Percentiles rank a stretch among this genome's conserved stretches.
Evolutionary conservation across 2,329 filamentous ascomycete genomes (phyloP).

Genomic region (Colletotrichum neosansevieriae): DNA sequence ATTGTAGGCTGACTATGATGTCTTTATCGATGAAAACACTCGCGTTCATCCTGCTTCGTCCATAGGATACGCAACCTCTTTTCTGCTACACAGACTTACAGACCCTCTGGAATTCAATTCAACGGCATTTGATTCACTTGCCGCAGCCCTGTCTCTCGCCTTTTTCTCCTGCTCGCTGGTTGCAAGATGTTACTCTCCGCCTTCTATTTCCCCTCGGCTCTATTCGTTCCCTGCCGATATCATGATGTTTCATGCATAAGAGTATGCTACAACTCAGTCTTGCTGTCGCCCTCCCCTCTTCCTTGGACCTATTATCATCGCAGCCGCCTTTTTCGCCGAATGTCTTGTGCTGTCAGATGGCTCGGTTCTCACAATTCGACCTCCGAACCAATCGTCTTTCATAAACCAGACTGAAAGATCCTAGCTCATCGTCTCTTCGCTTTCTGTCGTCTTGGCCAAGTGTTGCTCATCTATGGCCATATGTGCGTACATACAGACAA

Average conservation of each 20-base stretch:
- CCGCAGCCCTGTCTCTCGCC: not conserved
- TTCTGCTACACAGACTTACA: not conserved
- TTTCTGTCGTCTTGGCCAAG: not conserved
- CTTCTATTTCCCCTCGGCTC: not conserved
- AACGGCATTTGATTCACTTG: conserved; percentile 5
- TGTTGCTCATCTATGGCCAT: not conserved
- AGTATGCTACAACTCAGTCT: conserved; percentile 14
- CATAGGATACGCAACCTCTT: conserved; percentile 27
- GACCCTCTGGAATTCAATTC: conserved; percentile 3
- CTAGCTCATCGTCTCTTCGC: not conserved
- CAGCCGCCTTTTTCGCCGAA: conserved; percentile 10
- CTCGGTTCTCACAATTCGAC: conserved; percentile 1
- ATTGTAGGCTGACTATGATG: conserved; percentile 35
- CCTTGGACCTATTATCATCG: conserved; percentile 22
- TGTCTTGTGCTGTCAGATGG: conserved; percentile 7
- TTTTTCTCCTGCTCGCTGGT: conserved; percentile 8
- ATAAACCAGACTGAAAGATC: not conserved
- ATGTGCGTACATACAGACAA: conserved; percentile 1
- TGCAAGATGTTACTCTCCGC: conserved; percentile 7
- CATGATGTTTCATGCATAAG: conserved; percentile 34
- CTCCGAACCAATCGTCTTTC: not conserved
- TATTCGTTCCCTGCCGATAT: conserved; percentile 33
- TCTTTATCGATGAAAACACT: conserved; percentile 39
- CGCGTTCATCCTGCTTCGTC: conserved; percentile 12
- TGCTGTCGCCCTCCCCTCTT: conserved; percentile 10